phyloP scores from a whole-genome alignment of 228 moss, liverwort and hornwort species.

The Sphagnum fallax region DNA sequence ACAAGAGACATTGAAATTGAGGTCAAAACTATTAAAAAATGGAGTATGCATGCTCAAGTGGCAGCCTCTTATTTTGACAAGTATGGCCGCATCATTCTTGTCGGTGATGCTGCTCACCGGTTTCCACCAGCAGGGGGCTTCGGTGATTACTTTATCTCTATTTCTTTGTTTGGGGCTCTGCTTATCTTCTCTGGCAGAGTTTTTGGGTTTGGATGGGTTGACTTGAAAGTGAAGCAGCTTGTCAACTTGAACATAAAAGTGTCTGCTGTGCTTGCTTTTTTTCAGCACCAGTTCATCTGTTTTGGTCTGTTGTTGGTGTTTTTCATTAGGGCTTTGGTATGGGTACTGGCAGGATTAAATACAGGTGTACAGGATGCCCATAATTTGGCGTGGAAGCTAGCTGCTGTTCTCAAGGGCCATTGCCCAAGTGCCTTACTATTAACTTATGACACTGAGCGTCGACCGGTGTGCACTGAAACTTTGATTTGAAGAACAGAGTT shows the following conservation, averaged over 20 bases:
- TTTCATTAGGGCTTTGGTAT: neutral
- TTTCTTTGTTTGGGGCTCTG: neutral
- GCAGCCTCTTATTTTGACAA: conserved; percentile 52
- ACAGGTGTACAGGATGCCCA: conserved; percentile 94
- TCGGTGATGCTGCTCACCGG: conserved; percentile 85
- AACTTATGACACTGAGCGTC: conserved; percentile 74
- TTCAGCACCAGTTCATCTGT: neutral
- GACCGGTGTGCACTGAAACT: conserved; percentile 26
- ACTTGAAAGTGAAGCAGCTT: too few species aligned
- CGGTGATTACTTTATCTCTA: conserved; percentile 24
- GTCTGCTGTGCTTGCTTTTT: neutral
- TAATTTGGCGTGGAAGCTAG: conserved; percentile 94
- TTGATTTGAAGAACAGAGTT: too few species aligned
- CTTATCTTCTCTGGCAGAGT: neutral
- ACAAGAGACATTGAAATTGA: conserved; percentile 47
- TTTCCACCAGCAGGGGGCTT: conserved; percentile 96
- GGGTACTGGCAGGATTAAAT: conserved; percentile 50
- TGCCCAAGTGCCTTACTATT: conserved; percentile 44
- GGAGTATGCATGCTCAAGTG: conserved; percentile 88
- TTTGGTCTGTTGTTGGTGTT: neutral
- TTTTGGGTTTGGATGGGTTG: neutral
- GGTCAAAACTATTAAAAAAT: conserved; percentile 67
- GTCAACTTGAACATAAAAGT: too few species aligned
- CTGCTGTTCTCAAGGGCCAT: conserved; percentile 45
- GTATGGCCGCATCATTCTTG: conserved; percentile 55